Percentiles rank a stretch among this genome's conserved stretches.
Conservation (phyloP, 2,329 filamentous ascomycete species). For the Stachybotrys elegans region DNA sequence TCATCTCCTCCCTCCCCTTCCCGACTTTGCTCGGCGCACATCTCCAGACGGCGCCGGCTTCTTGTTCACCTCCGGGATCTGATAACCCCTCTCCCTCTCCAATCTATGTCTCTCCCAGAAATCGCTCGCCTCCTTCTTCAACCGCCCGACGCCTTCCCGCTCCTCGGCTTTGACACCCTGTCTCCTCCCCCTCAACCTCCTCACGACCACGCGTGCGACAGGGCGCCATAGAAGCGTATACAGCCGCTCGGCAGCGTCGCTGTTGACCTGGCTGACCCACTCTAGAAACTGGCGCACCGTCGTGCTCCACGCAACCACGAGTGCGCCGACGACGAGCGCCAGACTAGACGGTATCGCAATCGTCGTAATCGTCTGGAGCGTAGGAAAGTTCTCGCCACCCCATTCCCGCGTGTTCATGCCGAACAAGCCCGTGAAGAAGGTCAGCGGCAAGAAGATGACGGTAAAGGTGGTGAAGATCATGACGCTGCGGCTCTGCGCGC, state of each 20-base stretch:
- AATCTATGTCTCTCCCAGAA: slow-evolving; percentile 35
- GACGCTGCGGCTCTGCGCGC: slow-evolving; percentile 56
- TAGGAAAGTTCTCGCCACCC: slow-evolving; percentile 42
- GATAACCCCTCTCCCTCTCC: slow-evolving; percentile 33
- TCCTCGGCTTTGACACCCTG: slow-evolving; percentile 9
- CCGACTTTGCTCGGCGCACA: not conserved
- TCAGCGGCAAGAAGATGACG: slow-evolving; percentile 58
- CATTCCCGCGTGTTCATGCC: slow-evolving; percentile 62
- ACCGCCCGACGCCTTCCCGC: slow-evolving; percentile 8
- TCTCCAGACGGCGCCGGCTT: slow-evolving; percentile 6
- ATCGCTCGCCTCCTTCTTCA: slow-evolving; percentile 30
- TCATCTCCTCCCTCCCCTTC: slow-evolving; percentile 1
- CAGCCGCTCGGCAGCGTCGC: slow-evolving; percentile 11
- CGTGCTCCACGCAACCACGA: slow-evolving; percentile 52
- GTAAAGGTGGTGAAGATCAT: slow-evolving; percentile 63
- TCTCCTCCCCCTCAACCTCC: slow-evolving; percentile 10
- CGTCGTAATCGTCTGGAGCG: slow-evolving; percentile 38
- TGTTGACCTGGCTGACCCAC: slow-evolving; percentile 13
- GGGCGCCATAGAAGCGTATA: slow-evolving; percentile 18
- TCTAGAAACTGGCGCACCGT: slow-evolving; percentile 30
- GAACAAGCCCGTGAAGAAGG: slow-evolving; percentile 61
- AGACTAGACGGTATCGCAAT: slow-evolving; percentile 44
- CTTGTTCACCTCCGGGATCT: slow-evolving; percentile 33
- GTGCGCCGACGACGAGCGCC: slow-evolving; percentile 42
- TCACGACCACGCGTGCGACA: slow-evolving; percentile 6